phyloP scores from a whole-genome alignment of 768 basidiomycete genomes.

The Mycena olivaceomarginata region DNA sequence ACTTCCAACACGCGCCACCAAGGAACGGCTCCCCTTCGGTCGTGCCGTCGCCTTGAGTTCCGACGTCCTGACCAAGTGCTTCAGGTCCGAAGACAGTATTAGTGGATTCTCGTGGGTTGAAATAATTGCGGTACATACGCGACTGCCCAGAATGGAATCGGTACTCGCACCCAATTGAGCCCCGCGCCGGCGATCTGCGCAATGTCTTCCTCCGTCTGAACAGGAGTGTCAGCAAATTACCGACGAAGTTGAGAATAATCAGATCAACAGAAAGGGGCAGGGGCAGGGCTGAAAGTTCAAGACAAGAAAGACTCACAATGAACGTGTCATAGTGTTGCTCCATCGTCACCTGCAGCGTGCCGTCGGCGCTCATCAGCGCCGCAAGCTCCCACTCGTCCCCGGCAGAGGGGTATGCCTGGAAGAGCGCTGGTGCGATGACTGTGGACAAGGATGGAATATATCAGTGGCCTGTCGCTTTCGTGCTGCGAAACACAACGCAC shows the following conservation, averaged over 20 bases:
- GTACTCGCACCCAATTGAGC: slow-evolving; percentile 80
- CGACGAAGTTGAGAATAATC: background rate
- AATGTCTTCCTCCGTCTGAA: slow-evolving; percentile 82
- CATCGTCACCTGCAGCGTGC: slow-evolving; percentile 70
- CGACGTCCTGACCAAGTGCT: slow-evolving; percentile 55
- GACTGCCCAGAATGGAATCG: slow-evolving; percentile 83
- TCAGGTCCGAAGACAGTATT: background rate
- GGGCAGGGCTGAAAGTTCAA: too few species aligned
- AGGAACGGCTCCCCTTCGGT: slow-evolving; percentile 77
- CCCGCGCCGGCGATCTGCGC: slow-evolving; percentile 86
- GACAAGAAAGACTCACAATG: slow-evolving; percentile 41
- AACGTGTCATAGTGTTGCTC: slow-evolving; percentile 86
- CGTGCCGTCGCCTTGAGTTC: slow-evolving; percentile 57
- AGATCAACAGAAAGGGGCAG: background rate
- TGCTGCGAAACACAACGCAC: slow-evolving; percentile 9
- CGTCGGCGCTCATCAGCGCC: slow-evolving; percentile 77
- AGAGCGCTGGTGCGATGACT: slow-evolving; percentile 79
- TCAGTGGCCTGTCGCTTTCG: background rate
- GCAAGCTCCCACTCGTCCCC: slow-evolving; percentile 88
- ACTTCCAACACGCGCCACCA: slow-evolving; percentile 74
- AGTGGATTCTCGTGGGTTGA: background rate
- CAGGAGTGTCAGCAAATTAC: background rate
- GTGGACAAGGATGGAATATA: background rate
- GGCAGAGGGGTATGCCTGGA: slow-evolving; percentile 77
- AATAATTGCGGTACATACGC: slow-evolving; percentile 6